Conservation (phyloP, 2,329 filamentous ascomycete species). For the Colletotrichum sp. region DNA sequence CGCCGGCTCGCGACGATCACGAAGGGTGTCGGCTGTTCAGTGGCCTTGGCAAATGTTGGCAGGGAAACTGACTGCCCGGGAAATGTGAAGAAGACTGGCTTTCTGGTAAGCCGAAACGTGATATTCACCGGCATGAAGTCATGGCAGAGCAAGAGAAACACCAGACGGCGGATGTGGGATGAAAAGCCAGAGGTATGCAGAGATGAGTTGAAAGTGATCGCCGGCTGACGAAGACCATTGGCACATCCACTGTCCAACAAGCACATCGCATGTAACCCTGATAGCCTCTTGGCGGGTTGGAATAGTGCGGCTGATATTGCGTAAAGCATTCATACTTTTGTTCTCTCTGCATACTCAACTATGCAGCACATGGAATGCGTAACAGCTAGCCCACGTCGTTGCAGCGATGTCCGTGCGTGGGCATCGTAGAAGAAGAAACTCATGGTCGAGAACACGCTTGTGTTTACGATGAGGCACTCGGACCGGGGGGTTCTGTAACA, state of each 20-base stretch:
- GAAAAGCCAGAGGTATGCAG: neutral
- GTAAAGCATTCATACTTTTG: neutral
- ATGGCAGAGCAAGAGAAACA: neutral
- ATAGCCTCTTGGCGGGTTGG: neutral
- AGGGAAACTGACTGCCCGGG: neutral
- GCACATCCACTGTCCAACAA: neutral
- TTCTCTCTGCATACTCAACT: neutral
- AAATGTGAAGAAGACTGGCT: neutral
- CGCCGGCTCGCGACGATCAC: neutral
- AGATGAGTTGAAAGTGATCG: neutral
- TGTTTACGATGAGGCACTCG: neutral
- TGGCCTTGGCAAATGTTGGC: neutral
- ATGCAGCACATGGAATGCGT: neutral
- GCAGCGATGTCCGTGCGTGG: neutral
- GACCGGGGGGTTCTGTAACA: constrained; percentile 16
- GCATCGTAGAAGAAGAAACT: neutral
- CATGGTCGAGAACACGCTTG: neutral
- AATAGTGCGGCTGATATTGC: neutral
- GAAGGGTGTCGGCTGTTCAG: neutral
- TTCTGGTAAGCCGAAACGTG: neutral
- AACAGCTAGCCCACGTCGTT: neutral
- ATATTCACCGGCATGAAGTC: neutral
- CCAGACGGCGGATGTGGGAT: neutral
- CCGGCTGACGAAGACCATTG: neutral
- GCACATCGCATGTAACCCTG: neutral